Evolutionary conservation across 257 asterid genomes (phyloP), one percentile per base, ranked within the genome.

Genomic region (Nicotiana knightiana): DNA sequence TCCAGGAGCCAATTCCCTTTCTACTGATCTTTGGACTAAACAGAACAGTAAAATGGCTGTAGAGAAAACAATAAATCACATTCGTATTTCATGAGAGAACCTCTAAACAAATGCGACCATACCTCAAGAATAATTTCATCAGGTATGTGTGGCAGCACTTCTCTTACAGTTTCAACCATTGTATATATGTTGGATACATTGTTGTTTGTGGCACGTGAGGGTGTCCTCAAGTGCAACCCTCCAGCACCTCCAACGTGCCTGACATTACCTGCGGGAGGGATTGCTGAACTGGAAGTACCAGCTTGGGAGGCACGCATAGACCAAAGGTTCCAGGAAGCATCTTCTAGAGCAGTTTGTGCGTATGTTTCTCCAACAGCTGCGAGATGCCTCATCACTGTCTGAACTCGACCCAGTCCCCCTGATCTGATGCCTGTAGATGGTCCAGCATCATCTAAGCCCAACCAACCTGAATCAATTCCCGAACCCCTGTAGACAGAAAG

Each of bases 281-380:
- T 21, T 55, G 87, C 63, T 79, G 93, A 84, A 48, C 81, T 88
- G 58, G 97, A 91, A 61, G 98, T 89, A 62, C 96, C 89, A 70
- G 97, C 91, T 88, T 92, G 96, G 57, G 97, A 85, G 78, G 93
- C 84, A 85, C 88, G 89, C 83, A 88, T 86, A 55, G 95, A 90
- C 90, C 92, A 92, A 75, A 93, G 85, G 83, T 89, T 88, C 96
- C 97, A 92, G 21, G 93, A 84, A 82, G 93, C 85, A 80, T 93
- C 98, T 63, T 93, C 98, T 78, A 90, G 88, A 68, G 94, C 91
- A 65, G 93, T 90, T 81, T 93, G 94, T 51, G 96, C 92, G 77
- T 91, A 91, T 21, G 94, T 93, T 83, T 93, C 98, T 82, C 98
- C 98, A 53, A 92, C 98, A 70, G 98, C 96, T 51, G 98, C 97